Percentiles rank a stretch among this genome's conserved stretches.
phyloP scores from a whole-genome alignment of 192 early-diverging fungal genomes.

The Podila epicladia region DNA sequence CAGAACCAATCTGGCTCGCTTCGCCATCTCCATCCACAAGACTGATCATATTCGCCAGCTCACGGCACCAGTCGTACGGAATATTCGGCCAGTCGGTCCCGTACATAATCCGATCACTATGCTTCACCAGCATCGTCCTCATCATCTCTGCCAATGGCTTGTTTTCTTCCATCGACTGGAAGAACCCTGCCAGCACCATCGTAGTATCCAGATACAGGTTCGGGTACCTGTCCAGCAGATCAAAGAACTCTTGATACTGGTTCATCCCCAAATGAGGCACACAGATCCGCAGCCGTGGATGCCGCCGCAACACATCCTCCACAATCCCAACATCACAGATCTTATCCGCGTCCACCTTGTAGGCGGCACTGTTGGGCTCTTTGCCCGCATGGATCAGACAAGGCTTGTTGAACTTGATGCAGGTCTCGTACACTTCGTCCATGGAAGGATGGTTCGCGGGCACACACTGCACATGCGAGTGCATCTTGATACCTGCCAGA shows the following conservation, averaged over 20 bases:
- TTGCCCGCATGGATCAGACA: constrained; percentile 49
- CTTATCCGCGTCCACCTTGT: constrained; percentile 50
- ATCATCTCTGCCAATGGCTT: constrained; percentile 20
- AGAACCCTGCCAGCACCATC: constrained; percentile 37
- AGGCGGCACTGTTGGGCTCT: constrained; percentile 44
- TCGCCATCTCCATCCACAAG: constrained; percentile 41
- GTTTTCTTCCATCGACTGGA: constrained; percentile 23
- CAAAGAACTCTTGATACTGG: constrained; percentile 50
- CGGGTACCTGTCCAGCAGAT: constrained; percentile 37
- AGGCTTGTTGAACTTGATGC: constrained; percentile 36
- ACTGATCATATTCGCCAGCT: constrained; percentile 42
- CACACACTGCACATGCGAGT: constrained; percentile 52
- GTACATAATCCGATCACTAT: constrained; percentile 46
- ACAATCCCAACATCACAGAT: constrained; percentile 48
- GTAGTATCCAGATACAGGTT: constrained; percentile 56
- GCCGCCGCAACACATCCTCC: constrained; percentile 44
- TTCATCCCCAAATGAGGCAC: constrained; percentile 54
- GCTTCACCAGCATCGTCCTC: constrained; percentile 26
- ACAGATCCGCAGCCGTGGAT: constrained; percentile 37
- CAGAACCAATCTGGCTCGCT: background rate
- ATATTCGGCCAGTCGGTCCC: constrained; percentile 55
- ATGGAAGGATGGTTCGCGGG: constrained; percentile 48
- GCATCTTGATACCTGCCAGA: constrained; percentile 53
- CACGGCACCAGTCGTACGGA: constrained; percentile 49
- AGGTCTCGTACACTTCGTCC: constrained; percentile 50